A percentile compares a stretch with the other conserved stretches of the same genome.
Evolutionary conservation across 257 asterid species (phyloP).

Genomic region (Solanum virginianum): DNA sequence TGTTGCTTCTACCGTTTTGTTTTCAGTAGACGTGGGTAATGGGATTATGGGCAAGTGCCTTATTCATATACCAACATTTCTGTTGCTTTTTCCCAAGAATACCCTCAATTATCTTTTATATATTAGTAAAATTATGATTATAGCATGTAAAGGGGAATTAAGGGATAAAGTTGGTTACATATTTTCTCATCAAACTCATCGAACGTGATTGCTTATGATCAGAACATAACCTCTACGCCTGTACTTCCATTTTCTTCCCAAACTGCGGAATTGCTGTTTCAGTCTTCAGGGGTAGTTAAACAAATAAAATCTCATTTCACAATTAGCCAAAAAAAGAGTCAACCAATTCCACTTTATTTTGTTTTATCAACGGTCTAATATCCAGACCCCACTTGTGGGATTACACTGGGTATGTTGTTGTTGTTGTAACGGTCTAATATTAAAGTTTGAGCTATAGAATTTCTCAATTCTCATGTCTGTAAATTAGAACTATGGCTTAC

Average conservation of each 20-base stretch:
- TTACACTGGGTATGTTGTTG: too few species aligned
- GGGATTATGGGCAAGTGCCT: not conserved
- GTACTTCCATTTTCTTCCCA: not conserved
- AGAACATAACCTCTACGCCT: not conserved
- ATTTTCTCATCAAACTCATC: not conserved
- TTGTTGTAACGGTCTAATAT: too few species aligned
- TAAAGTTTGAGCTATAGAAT: too few species aligned
- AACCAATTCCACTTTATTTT: not conserved
- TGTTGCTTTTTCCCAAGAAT: not conserved
- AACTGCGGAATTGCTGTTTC: not conserved
- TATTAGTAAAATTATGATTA: not conserved
- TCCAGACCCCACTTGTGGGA: too few species aligned
- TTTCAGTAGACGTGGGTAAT: not conserved
- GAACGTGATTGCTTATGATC: not conserved
- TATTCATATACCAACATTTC: not conserved
- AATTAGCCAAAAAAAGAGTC: not conserved
- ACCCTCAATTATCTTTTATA: not conserved
- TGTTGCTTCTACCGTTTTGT: not conserved
- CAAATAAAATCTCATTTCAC: not conserved
- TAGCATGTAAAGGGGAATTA: not conserved
- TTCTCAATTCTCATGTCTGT: not conserved
- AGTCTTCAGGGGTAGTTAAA: not conserved
- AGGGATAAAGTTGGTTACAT: not conserved
- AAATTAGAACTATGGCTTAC: not conserved
- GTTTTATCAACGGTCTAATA: not conserved